Evolutionary conservation across 148 eudicot genomes (phyloP).

Genomic region (Polygonum aviculare): DNA sequence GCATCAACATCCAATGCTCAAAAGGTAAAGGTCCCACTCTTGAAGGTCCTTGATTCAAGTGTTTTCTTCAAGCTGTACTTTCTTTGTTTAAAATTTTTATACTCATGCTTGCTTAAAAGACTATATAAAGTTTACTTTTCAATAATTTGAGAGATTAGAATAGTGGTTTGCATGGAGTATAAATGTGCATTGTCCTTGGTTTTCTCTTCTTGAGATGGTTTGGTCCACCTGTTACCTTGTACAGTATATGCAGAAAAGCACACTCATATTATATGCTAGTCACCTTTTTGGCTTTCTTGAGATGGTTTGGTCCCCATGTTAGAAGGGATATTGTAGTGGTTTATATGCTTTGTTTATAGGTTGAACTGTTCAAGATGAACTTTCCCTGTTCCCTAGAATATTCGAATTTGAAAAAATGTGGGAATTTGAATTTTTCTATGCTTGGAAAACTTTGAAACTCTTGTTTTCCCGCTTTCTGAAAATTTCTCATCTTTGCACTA

Average conservation of each 20-base stretch:
- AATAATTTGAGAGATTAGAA: neutral
- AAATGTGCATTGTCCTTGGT: neutral
- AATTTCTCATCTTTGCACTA: neutral
- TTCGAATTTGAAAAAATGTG: neutral
- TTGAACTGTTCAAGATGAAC: neutral
- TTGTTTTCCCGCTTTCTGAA: neutral
- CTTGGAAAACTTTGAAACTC: neutral
- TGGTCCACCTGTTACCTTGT: neutral
- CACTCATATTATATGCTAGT: neutral
- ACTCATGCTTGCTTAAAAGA: neutral
- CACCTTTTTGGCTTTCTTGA: constrained; percentile 3
- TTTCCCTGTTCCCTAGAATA: neutral
- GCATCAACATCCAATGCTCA: constrained; percentile 53
- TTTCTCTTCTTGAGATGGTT: neutral
- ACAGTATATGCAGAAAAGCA: neutral
- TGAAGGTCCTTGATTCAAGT: neutral
- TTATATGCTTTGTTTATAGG: neutral
- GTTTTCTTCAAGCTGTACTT: neutral
- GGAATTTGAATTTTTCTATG: neutral
- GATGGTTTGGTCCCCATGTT: neutral
- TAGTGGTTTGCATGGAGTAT: neutral
- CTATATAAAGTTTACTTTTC: neutral
- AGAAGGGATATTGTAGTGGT: neutral
- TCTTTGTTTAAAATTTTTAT: neutral
- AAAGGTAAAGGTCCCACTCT: constrained; percentile 39